A percentile compares a stretch with the other conserved stretches of the same genome.
Conservation (phyloP, 2,329 filamentous ascomycete species). For the Pleomassaria siparia region DNA sequence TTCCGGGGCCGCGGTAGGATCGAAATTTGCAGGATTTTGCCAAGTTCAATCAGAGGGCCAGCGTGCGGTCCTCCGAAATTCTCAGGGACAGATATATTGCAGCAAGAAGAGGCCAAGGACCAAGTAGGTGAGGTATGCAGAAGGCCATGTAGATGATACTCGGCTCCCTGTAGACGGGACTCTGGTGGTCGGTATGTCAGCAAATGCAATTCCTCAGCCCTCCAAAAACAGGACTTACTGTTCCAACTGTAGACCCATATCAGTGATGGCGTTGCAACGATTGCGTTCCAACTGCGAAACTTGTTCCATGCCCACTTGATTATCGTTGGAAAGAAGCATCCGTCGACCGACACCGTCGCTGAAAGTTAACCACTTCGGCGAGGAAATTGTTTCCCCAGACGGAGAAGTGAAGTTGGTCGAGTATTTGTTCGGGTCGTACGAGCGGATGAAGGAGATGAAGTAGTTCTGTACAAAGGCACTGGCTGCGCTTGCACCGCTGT, state of each 20-base stretch:
- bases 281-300: slow-evolving; percentile 23
- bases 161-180: neutral
- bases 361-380: too few species aligned
- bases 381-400: slow-evolving; percentile 30
- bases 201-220: neutral
- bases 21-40: too few species aligned
- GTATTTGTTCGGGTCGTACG: slow-evolving; percentile 44
- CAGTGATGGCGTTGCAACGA: slow-evolving; percentile 26
- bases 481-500: slow-evolving; percentile 32
- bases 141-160: neutral
- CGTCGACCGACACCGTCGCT: slow-evolving; percentile 19
- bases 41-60: neutral
- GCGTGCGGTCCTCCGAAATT: neutral
- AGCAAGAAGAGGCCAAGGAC: slow-evolving; percentile 10
- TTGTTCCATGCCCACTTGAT: slow-evolving; percentile 33
- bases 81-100: slow-evolving; percentile 18
- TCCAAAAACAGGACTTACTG: slow-evolving; percentile 25
- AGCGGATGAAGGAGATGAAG: slow-evolving; percentile 48
- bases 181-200: neutral
- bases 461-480: slow-evolving; percentile 42
- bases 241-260: slow-evolving; percentile 29
- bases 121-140: slow-evolving; percentile 5
- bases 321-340: slow-evolving; percentile 29
- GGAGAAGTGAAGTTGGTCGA: slow-evolving; percentile 28
- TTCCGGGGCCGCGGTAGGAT: too few species aligned